Evolutionary conservation across 495 filamentous ascomycete genomes (phyloP), one percentile per base, ranked within the genome.

Genomic region (Lasiosphaeriaceae sp.): DNA sequence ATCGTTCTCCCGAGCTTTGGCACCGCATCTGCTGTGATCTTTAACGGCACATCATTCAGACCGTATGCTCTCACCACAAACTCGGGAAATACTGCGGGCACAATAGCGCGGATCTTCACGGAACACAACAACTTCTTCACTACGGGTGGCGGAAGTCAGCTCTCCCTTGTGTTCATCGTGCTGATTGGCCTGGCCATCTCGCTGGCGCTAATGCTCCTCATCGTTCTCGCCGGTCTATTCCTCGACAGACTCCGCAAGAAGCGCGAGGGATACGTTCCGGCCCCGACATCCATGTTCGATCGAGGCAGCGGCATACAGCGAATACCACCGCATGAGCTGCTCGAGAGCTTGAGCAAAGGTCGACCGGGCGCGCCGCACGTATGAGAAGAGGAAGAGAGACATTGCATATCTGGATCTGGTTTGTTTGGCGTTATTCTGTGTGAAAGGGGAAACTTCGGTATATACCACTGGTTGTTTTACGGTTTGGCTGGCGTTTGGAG

Each of bases 151-250:
- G 56, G 63, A 56, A 64, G 69, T 54, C 52, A 65, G 80, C 81
- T 94, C 58, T 88, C 90, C 11, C 79, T 89, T 56, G 95, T 90
- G 35, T 92, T 96, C 59, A 81, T 97, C 29, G 89, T 97, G 16
- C 80, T 99, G 29, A 92, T 99, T 47, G 87, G 85, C n/a, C 86
- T 99, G 54, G 96, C 88, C 47, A 90, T 94, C 58, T 86, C 94
- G 0, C 83, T 97, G 8, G 92, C 80, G 47, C 82, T 92, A 57
- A 90, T 92, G 66, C 89, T 97, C 72, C 76, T 96, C 43, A 83
- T 99, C 48, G 92, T 99, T 54, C 82, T 90, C 21, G 81, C 84
- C 26, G 94, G 94, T 55, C 80, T 97, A 54, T 74, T 96, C 54
- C 76, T 90, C 29, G 92, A 96, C 68, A 86, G 91, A 53, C 80